phyloP scores from a whole-genome alignment of 2,329 filamentous ascomycete genomes.

The Diaporthe australafricana region DNA sequence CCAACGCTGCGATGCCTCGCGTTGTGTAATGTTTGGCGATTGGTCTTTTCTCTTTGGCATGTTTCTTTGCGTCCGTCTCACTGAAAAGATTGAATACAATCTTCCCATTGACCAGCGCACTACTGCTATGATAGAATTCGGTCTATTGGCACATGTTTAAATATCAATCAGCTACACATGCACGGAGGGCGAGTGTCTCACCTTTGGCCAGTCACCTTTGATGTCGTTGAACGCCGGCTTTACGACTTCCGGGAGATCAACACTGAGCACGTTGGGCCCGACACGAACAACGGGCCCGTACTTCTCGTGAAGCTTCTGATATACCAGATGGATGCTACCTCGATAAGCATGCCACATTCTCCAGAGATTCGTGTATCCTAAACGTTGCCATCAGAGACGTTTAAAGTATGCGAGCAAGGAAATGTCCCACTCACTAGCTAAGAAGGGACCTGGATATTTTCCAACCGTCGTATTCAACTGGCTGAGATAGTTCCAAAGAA shows the following conservation, averaged over 20 bases:
- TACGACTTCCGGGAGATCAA: conserved; percentile 24
- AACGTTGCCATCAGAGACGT: background rate
- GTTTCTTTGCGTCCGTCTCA: conserved; percentile 46
- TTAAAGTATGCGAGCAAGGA: background rate
- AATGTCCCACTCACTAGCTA: conserved; percentile 3
- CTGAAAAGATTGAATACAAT: conserved; percentile 54
- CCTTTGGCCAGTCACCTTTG: conserved; percentile 28
- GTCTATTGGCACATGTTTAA: conserved; percentile 43
- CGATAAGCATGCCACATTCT: conserved; percentile 16
- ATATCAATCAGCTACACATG: no score
- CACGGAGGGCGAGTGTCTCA: background rate
- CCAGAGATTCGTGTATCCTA: conserved; percentile 11
- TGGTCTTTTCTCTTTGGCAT: conserved; percentile 51
- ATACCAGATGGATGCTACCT: conserved; percentile 12
- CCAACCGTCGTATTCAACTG: background rate
- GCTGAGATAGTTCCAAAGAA: background rate
- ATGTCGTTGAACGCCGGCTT: conserved; percentile 16
- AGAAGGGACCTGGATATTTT: conserved; percentile 13
- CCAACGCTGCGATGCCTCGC: conserved; percentile 43
- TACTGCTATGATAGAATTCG: conserved; percentile 51
- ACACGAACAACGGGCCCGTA: conserved; percentile 20
- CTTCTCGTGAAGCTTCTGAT: conserved; percentile 20
- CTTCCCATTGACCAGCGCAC: conserved; percentile 48
- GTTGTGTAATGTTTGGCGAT: conserved; percentile 51
- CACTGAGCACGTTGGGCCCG: conserved; percentile 17